Evolutionary conservation across 2,329 filamentous ascomycete species (phyloP), one percentile per base, ranked within the genome.

Genomic region (Tolypocladium album): DNA sequence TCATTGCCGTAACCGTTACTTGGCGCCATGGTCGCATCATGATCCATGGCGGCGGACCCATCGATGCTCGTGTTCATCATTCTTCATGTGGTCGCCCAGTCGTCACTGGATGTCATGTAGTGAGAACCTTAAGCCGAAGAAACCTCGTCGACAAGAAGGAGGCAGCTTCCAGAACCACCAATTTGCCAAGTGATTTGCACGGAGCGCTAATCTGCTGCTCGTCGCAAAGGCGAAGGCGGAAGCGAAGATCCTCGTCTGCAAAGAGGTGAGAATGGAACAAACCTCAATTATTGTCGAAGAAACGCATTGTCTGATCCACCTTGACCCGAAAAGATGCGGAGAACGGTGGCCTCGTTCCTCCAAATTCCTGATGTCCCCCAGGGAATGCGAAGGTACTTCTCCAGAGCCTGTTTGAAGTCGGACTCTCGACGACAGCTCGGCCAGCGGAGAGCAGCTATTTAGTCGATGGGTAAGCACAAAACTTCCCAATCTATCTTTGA

Each of bases 1-100:
- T 82, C 78, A 68, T 72, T 76, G 61, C 72, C 61, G 59, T 72
- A 74, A 47, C 66, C 67, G 58, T 67, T 66, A 62, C 65, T 69
- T 57, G 69, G 69, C 55, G 69, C 64, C 67, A 71, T 71, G 61
- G 67, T 65, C 34, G 65, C 64, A 59, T 73, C 68, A 57, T 71
- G 67, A 17, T 67, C 68, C 67, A 74, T 69, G 45, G 65, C 61
- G 40, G 68, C 66, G 59, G 70, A 68, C 56, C 66, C 70, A 60
- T 72, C 70, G 57, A 67, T 63, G 55, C 64, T 43, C 63, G 70
- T 69, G 57, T 74, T 71, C 73, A 75, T 75, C 56, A 63, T 69
- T n/a, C 58, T 60, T 61, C 59, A 64, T 61, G 55, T 45, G 55
- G 52, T 55, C 43, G 40, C 50, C 7, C 45, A 58, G 52, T 45